A percentile compares a stretch with the other conserved stretches of the same genome.
phyloP scores from a whole-genome alignment of 2,329 filamentous ascomycete genomes.

The Ceratocystis eucalypticola region DNA sequence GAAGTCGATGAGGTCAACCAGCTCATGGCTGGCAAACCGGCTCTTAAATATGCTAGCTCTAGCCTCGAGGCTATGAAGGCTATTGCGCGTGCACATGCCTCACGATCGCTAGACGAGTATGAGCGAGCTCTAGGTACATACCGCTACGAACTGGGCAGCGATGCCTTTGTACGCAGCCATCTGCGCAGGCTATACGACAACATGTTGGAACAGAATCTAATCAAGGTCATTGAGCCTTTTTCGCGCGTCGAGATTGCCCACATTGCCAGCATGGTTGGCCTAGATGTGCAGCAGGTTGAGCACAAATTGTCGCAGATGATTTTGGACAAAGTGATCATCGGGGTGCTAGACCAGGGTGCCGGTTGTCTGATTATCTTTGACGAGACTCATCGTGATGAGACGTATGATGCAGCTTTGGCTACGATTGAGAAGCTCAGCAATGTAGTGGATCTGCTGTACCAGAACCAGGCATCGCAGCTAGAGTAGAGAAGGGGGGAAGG shows the following conservation, averaged over 20 bases:
- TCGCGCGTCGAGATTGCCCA: constrained; percentile 93
- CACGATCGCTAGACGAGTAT: constrained; percentile 93
- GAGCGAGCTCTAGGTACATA: constrained; percentile 83
- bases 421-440: constrained; percentile 96
- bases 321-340: constrained; percentile 95
- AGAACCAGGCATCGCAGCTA: constrained; percentile 88
- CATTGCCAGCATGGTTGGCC: constrained; percentile 91
- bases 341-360: constrained; percentile 92
- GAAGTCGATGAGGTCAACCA: constrained; percentile 89
- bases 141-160: constrained; percentile 83
- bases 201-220: constrained; percentile 98
- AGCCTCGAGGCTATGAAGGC: constrained; percentile 99
- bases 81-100: constrained; percentile 85
- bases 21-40: constrained; percentile 90
- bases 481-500: constrained; percentile 46
- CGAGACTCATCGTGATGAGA: constrained; percentile 82
- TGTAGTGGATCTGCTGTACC: constrained; percentile 94
- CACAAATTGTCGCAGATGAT: constrained; percentile 99
- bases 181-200: constrained; percentile 91
- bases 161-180: constrained; percentile 94
- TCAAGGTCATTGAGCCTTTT: constrained; percentile 99
- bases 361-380: constrained; percentile 95
- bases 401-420: constrained; percentile 83
- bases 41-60: constrained; percentile 87
- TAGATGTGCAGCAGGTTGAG: constrained; percentile 94